Percentiles rank a stretch among this genome's conserved stretches.
phyloP scores from a whole-genome alignment of 495 filamentous ascomycete genomes.

The Lophium mytilinum region DNA sequence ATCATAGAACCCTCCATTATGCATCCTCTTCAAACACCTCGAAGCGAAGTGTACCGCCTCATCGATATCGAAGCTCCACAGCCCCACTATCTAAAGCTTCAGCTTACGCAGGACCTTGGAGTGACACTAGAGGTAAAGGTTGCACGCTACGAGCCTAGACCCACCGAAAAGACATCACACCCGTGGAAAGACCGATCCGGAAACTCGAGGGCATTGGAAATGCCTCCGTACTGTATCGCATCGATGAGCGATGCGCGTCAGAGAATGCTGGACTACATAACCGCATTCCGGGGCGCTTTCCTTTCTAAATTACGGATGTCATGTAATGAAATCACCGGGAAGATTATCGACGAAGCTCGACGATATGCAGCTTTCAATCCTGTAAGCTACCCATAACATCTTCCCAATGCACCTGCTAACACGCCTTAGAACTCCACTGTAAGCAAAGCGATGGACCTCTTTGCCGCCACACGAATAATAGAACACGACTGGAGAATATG shows the following conservation, averaged over 20 bases:
- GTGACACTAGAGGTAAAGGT: neutral
- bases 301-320: neutral
- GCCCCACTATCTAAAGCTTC: neutral
- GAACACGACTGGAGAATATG: slow-evolving; percentile 18
- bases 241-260: slow-evolving; percentile 1
- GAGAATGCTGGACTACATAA: slow-evolving; percentile 6
- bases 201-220: neutral
- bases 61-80: neutral
- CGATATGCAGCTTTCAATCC: slow-evolving; percentile 4
- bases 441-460: slow-evolving; percentile 1
- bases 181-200: slow-evolving; percentile 2
- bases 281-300: neutral
- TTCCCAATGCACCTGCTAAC: neutral
- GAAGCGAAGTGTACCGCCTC: slow-evolving; percentile 3
- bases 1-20: neutral
- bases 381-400: neutral
- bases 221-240: slow-evolving; percentile 13
- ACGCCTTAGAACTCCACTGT: neutral
- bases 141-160: neutral
- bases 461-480: slow-evolving; percentile 11
- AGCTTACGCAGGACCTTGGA: slow-evolving; percentile 6
- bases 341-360: slow-evolving; percentile 8
- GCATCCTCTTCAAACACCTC: slow-evolving; percentile 1
- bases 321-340: slow-evolving; percentile 5
- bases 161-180: neutral